Base-by-base conservation (phyloP, 176 grass and related monocot species). In the Musa itinerans region DNA sequence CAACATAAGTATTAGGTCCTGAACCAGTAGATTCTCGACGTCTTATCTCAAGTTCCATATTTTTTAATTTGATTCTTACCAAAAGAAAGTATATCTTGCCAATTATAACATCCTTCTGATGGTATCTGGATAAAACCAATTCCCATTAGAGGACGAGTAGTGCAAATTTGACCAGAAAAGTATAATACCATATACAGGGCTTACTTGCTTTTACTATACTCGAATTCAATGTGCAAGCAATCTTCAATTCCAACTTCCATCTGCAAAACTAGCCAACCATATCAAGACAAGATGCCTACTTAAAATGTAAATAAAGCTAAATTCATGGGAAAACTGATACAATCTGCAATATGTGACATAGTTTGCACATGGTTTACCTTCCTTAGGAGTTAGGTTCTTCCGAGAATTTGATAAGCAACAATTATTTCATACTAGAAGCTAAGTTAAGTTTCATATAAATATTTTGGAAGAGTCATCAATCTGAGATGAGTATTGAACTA, bases 211-310 rank as follows among this genome's bases (percentile, higher is more conserved):
- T 98, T 93, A 86, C 83, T 93, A 75, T 98, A 98, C 71, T 98
- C 94, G 70, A 98, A 98, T 70, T 98, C 94, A 63, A 98, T 98
- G 71, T 93, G 94, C 80, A 98, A 88, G 22, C 90, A 98, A 84
- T 98, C 94, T 84, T 98, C 90, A 81, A 98, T 98, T 75, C 94
- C 94, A 83, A 98, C 94, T 89, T 98, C 94, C 90, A 98, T 98
- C 94, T 98, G 75, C 54, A 84, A 73, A 80, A 74, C 2, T 13
- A 71, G 23, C 4, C 16, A 51, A 67, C 1, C 52, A 65, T 49
- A 19, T 9, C 15, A 29, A 9, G n/a, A 19, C 3, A 55, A 56
- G 56, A 55, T 74, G 22, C 16, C 10, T 5, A 51, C 17, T 48
- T 2, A 52, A 70, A 43, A 43, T 6, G 34, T 43, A 43, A 43